Evolutionary conservation across 2,329 filamentous ascomycete species (phyloP), one percentile per base, ranked within the genome.

Genomic region (Claviceps sp.): DNA sequence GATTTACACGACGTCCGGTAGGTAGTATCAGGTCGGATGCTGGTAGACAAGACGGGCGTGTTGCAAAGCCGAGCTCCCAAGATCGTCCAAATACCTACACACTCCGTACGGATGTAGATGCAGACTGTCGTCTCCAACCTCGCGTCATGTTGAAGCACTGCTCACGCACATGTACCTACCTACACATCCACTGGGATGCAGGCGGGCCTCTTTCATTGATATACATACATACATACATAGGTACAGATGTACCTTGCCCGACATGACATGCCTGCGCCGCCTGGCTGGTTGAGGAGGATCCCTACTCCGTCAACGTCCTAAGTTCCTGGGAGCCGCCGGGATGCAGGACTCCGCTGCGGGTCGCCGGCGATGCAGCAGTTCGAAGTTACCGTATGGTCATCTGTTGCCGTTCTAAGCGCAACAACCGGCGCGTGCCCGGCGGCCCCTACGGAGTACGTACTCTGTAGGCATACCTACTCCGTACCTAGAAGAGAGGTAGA

Each of bases 401-500:
- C 29, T 58, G 59, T 57, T 63, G 59, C 56, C 55, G 53, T 56
- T 61, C 57, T 50, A 56, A 55, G 60, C 58, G 52, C 50, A 54
- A 47, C 42, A 52, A 34, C 22, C 42, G 43, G 37, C 50, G 49
- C 49, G 22, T 45, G 37, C 23, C 47, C 43, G 17, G 40, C 16
- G 20, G 11, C 4, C 11, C 43, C 47, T 29, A 34, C 29, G 29
- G 29, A 34, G 29, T 29, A 26, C 23, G 23, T 23, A 23, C 23
- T 29, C 3, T 29, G 43, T 17, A 17, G 47, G 17, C 42, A 58
- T 62, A n/a, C n/a, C n/a, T n/a, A n/a, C n/a, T n/a, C n/a, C n/a
- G n/a, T n/a, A n/a, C n/a, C n/a, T n/a, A 53, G 62, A 64, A 62
- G 60, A 57, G 63, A 62, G 59, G 58, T 58, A 61, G 61, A 62